Base-by-base conservation (phyloP, 495 filamentous ascomycete species). In the Penicillium flavigenum region DNA sequence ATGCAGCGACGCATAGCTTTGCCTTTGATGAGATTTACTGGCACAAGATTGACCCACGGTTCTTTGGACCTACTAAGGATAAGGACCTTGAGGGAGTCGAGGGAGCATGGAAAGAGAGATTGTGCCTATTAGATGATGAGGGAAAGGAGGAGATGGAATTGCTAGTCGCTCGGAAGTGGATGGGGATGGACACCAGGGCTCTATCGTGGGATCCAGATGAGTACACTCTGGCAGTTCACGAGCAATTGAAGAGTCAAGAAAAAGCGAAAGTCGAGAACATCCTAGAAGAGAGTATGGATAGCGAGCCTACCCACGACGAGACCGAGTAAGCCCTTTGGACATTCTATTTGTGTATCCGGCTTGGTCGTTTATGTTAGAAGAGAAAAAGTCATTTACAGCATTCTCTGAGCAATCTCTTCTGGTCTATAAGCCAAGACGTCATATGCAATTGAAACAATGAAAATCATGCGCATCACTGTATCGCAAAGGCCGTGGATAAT, bases 401-500 rank as follows among this genome's bases (percentile, higher is more conserved):
- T 9, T 17, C n/a, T 3, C 36, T 39, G 7, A 39, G 6, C 36
- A 29, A 48, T 47, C 42, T 38, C 43, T 47, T 55, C 42, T 39
- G 43, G 51, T 55, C 53, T 55, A 55, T 55, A 55, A 29, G 34
- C 54, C 36, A 58, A 38, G 39, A 52, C 31, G 36, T 51, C 34
- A 47, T 47, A 55, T 55, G 53, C 53, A 55, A 56, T 42, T 52
- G 45, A 34, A 49, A 57, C 41, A 58, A 52, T 39, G 51, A 61
- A 46, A 61, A 47, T 61, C 60, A 63, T 63, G 63, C 64, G 60
- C 63, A 60, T 61, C 65, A 66, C 60, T 63, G 58, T 68, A 66
- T 68, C 52, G 52, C 60, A 58, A 61, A 52, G 39, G 48, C 46
- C 66, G 42, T 58, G 44, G 32, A 54, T 45, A 45, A 45, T 52